A percentile compares a stretch with the other conserved stretches of the same genome.
Evolutionary conservation across 2,329 filamentous ascomycete species (phyloP).

Genomic region (Ophioceras dolichostomum): DNA sequence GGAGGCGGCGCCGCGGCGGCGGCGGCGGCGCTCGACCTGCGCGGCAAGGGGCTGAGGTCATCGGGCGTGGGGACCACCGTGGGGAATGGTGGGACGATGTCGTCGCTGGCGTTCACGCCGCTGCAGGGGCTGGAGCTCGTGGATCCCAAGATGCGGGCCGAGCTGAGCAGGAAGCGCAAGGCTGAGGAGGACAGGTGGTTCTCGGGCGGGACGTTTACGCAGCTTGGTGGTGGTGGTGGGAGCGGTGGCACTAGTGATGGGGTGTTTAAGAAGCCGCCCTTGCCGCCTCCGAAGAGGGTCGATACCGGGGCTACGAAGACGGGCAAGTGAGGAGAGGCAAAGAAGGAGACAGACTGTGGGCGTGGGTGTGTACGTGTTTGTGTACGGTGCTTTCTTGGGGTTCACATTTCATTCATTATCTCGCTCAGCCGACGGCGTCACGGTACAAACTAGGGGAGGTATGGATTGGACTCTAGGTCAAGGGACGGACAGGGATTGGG

Average conservation of each 20-base stretch:
- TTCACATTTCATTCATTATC: too few species aligned
- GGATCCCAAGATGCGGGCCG: conserved; percentile 80
- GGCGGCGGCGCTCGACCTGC: conserved; percentile 53
- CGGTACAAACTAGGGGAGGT: too few species aligned
- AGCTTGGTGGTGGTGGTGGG: conserved; percentile 49
- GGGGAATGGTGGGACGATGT: conserved; percentile 62
- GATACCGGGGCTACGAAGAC: conserved; percentile 49
- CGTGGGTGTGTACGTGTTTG: too few species aligned
- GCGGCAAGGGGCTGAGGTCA: conserved; percentile 66
- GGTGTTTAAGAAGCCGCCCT: conserved; percentile 71
- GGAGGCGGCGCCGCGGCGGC: too few species aligned
- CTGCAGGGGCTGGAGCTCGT: conserved; percentile 92
- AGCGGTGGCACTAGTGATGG: conserved; percentile 27
- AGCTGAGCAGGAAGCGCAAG: conserved; percentile 81
- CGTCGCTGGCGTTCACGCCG: conserved; percentile 83
- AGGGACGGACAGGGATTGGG: too few species aligned
- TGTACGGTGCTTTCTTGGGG: too few species aligned
- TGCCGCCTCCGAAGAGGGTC: conserved; percentile 64
- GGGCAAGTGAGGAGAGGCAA: conserved; percentile 5
- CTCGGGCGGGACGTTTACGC: conserved; percentile 93
- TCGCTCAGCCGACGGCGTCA: too few species aligned
- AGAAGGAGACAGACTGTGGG: too few species aligned
- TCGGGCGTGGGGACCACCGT: conserved; percentile 68
- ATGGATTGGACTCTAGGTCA: too few species aligned
- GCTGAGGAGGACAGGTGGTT: conserved; percentile 95